Conservation (phyloP, 208 protist species). For the Leishmania arabica region DNA sequence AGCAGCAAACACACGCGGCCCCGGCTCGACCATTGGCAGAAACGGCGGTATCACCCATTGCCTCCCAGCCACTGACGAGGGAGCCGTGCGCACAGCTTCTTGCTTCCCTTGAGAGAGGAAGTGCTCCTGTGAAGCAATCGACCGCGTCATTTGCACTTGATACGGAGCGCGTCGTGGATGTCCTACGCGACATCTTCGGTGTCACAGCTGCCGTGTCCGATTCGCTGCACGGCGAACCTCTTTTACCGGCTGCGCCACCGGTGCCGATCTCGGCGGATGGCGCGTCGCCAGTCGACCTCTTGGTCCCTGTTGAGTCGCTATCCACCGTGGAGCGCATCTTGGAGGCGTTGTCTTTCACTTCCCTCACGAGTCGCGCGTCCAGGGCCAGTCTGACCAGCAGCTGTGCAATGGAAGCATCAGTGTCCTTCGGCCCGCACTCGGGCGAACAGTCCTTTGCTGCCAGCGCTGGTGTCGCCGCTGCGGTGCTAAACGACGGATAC, state of each 20-base stretch:
- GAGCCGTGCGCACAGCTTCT: constrained; percentile 17
- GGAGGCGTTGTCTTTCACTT: constrained; percentile 29
- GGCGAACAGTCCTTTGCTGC: neutral
- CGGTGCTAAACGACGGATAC: constrained; percentile 10
- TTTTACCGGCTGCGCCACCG: neutral
- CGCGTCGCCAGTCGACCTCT: neutral
- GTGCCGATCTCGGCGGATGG: neutral
- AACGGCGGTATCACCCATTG: neutral
- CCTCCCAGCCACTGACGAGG: constrained; percentile 9
- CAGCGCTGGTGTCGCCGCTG: neutral
- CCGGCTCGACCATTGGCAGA: neutral
- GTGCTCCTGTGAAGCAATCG: neutral
- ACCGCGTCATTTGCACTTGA: neutral
- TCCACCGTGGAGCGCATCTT: constrained; percentile 14
- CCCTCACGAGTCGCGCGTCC: constrained; percentile 16
- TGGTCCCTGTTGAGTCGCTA: constrained; percentile 5
- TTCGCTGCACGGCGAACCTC: neutral
- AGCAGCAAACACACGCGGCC: neutral
- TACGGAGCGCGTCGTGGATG: neutral
- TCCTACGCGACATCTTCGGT: constrained; percentile 24
- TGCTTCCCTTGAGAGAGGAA: neutral
- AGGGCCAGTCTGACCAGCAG: neutral
- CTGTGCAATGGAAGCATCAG: neutral
- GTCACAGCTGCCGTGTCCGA: neutral
- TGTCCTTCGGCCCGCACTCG: neutral